Percentiles rank a stretch among this genome's conserved stretches.
Conservation (phyloP, 305 asterid species). For the Solanum hybrid region DNA sequence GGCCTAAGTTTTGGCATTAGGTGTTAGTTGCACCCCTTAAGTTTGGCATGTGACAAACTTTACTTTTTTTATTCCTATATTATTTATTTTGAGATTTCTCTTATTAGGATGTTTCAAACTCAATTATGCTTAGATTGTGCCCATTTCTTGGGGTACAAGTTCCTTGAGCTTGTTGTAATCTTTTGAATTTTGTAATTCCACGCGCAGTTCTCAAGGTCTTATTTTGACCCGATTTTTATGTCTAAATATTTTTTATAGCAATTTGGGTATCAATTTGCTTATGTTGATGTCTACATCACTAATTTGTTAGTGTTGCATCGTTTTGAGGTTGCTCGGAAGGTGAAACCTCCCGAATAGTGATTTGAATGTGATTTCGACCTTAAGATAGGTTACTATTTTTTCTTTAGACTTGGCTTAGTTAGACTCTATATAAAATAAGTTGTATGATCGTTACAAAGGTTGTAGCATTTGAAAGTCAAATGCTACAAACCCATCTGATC, state of each 20-base stretch:
- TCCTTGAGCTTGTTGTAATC: background rate
- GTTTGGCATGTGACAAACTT: background rate
- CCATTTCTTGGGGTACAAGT: background rate
- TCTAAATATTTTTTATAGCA: background rate
- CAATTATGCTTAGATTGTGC: background rate
- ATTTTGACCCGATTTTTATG: too few species aligned
- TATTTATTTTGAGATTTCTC: too few species aligned
- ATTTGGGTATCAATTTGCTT: background rate
- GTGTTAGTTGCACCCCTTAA: background rate
- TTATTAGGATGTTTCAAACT: background rate
- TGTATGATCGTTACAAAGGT: background rate
- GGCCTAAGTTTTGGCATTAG: background rate
- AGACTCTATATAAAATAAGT: background rate
- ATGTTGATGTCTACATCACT: background rate
- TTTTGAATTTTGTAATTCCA: background rate
- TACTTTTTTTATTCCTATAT: background rate
- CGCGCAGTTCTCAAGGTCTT: background rate
- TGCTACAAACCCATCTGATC: background rate
- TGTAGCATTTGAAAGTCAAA: background rate
- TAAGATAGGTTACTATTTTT: background rate
- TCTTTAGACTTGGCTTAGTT: background rate
- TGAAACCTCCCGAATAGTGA: background rate
- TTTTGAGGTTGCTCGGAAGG: background rate
- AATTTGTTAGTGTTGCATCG: background rate
- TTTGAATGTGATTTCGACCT: too few species aligned